Evolutionary conservation across 768 basidiomycete genomes (phyloP).

Genomic region (Coprinopsis cinerea): DNA sequence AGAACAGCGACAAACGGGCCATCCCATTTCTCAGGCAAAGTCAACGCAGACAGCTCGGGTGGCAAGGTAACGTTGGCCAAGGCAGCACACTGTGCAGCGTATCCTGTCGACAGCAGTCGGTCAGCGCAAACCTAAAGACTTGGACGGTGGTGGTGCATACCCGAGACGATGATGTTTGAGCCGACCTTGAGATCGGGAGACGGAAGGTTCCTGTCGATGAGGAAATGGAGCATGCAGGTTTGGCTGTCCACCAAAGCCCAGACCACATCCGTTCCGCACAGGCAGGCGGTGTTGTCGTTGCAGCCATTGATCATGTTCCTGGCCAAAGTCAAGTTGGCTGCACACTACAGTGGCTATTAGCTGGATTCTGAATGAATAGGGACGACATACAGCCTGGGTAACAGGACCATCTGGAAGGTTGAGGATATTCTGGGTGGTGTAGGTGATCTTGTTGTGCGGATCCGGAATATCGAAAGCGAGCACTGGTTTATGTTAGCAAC

Average conservation of each 20-base stretch:
- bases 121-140: background rate
- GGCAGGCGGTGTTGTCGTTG: conserved; percentile 41
- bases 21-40: conserved; percentile 50
- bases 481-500: conserved; percentile 18
- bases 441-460: conserved; percentile 32
- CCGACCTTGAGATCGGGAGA: conserved; percentile 51
- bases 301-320: conserved; percentile 32
- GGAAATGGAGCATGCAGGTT: conserved; percentile 57
- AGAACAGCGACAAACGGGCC: conserved; percentile 51
- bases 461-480: conserved; percentile 47
- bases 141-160: background rate
- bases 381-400: conserved; percentile 19
- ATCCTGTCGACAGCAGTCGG: conserved; percentile 34
- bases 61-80: conserved; percentile 33
- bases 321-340: conserved; percentile 23
- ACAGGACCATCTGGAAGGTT: conserved; percentile 28
- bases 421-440: conserved; percentile 42
- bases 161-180: conserved; percentile 45
- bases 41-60: conserved; percentile 33
- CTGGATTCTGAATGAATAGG: conserved; percentile 18
- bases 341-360: conserved; percentile 26
- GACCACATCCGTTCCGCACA: conserved; percentile 44
- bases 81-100: conserved; percentile 42
- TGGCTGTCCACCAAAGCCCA: conserved; percentile 46
- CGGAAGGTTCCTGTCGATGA: conserved; percentile 45